Conservation (phyloP, 768 basidiomycete genomes). For the Leucocoprinus birnbaumii region DNA sequence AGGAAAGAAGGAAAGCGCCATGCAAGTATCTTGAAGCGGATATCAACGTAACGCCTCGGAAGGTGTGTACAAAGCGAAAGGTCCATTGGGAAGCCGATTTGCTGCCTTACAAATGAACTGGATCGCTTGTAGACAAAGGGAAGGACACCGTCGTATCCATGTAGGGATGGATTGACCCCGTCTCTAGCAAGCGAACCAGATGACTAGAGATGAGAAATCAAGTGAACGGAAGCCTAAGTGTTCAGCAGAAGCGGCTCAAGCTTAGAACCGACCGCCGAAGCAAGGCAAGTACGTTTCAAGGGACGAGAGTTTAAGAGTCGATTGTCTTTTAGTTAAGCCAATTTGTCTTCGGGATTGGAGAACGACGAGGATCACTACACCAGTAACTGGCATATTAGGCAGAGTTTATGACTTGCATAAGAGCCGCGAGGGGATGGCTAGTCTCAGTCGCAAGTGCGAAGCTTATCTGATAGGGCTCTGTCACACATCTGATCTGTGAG, state of each 20-base stretch:
- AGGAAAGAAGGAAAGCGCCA: slow-evolving; percentile 3
- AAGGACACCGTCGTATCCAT: not conserved
- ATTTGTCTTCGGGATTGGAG: too few relatives aligned
- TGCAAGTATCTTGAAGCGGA: slow-evolving; percentile 6
- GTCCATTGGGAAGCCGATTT: not conserved
- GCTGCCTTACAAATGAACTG: not conserved
- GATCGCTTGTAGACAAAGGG: not conserved
- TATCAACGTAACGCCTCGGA: not conserved
- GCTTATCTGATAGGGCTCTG: not conserved
- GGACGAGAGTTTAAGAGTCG: not conserved
- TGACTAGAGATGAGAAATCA: not conserved
- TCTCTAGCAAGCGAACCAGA: not conserved
- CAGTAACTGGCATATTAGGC: not conserved
- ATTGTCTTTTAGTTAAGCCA: not conserved
- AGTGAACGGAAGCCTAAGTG: not conserved
- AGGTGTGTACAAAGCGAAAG: not conserved
- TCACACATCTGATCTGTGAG: not conserved
- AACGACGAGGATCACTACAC: not conserved
- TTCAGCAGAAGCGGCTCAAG: not conserved
- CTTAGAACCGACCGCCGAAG: not conserved
- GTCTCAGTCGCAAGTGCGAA: not conserved
- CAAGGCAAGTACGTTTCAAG: not conserved
- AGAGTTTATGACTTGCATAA: slow-evolving; percentile 1
- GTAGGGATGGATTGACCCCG: not conserved
- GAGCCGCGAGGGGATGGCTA: not conserved